Percentiles rank a stretch among this genome's conserved stretches.
phyloP scores from a whole-genome alignment of 257 asterid genomes.

The Capsicum chinense region DNA sequence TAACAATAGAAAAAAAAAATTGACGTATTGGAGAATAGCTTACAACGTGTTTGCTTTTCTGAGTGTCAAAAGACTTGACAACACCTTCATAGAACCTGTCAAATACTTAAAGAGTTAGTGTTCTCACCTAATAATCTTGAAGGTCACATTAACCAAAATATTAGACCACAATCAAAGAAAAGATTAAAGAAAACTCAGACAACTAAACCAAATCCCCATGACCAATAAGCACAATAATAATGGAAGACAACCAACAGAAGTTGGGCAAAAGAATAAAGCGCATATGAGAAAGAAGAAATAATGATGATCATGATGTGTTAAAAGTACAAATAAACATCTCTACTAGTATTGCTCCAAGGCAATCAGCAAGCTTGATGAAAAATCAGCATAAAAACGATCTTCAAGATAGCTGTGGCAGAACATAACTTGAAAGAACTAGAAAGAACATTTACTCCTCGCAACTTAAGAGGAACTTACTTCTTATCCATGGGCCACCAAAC shows the following conservation, averaged over 20 bases:
- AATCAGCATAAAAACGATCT: background rate
- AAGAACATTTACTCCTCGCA: background rate
- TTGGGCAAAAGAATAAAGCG: conserved; percentile 16
- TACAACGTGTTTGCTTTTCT: conserved; percentile 92
- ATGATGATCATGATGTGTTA: conserved; percentile 15
- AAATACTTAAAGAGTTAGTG: conserved; percentile 25
- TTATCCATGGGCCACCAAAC: conserved; percentile 99
- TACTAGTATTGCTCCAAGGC: background rate
- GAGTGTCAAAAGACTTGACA: conserved; percentile 80
- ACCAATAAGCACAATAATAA: background rate
- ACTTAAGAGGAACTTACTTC: conserved; percentile 58
- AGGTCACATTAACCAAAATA: conserved; percentile 7
- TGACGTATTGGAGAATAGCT: conserved; percentile 40
- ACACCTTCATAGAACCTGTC: conserved; percentile 88
- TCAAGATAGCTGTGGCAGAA: background rate
- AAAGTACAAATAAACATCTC: background rate
- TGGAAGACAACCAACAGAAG: conserved; percentile 21
- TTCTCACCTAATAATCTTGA: conserved; percentile 18
- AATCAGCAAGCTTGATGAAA: background rate
- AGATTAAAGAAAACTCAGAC: background rate
- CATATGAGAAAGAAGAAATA: conserved; percentile 23
- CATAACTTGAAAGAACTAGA: conserved; percentile 19
- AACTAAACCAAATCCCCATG: background rate
- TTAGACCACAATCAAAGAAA: background rate
- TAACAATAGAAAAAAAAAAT: conserved; percentile 20